phyloP scores from a whole-genome alignment of 495 filamentous ascomycete species.

The Aspergillus baeticus region DNA sequence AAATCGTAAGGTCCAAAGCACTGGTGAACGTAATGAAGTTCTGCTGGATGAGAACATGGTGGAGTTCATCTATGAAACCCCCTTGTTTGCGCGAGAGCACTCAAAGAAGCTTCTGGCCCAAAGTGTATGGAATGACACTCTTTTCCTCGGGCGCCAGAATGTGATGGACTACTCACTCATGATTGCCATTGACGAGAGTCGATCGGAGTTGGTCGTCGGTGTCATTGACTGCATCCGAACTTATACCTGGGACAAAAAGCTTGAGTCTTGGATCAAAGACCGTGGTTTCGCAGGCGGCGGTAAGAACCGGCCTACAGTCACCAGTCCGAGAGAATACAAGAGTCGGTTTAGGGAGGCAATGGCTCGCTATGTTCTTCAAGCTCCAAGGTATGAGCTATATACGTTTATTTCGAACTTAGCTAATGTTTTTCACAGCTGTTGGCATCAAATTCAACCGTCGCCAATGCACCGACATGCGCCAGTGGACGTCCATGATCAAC shows the following conservation, averaged over 20 bases:
- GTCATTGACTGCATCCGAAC: slow-evolving; percentile 99
- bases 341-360: slow-evolving; percentile 94
- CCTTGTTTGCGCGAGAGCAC: slow-evolving; percentile 90
- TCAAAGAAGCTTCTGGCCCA: slow-evolving; percentile 83
- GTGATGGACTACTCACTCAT: slow-evolving; percentile 99
- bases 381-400: slow-evolving; percentile 53
- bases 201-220: slow-evolving; percentile 89
- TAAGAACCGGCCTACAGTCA: slow-evolving; percentile 90
- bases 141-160: slow-evolving; percentile 87
- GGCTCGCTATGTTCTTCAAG: slow-evolving; percentile 81
- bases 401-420: neutral
- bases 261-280: slow-evolving; percentile 98
- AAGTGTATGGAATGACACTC: slow-evolving; percentile 91
- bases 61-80: slow-evolving; percentile 97
- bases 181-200: slow-evolving; percentile 90
- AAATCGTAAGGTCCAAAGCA: slow-evolving; percentile 92
- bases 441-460: slow-evolving; percentile 67
- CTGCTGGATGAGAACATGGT: slow-evolving; percentile 99
- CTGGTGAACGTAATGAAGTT: slow-evolving; percentile 93
- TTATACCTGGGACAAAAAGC: slow-evolving; percentile 99
- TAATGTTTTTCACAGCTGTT: slow-evolving; percentile 50
- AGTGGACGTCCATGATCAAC: slow-evolving; percentile 31
- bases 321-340: slow-evolving; percentile 96
- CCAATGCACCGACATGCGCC: slow-evolving; percentile 43
- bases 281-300: slow-evolving; percentile 81